These are phyloP conservation scores for Nothopassalora personata DNA, from an alignment of 2,329 filamentous ascomycete genomes.

Conservation along the genomic window DNA sequence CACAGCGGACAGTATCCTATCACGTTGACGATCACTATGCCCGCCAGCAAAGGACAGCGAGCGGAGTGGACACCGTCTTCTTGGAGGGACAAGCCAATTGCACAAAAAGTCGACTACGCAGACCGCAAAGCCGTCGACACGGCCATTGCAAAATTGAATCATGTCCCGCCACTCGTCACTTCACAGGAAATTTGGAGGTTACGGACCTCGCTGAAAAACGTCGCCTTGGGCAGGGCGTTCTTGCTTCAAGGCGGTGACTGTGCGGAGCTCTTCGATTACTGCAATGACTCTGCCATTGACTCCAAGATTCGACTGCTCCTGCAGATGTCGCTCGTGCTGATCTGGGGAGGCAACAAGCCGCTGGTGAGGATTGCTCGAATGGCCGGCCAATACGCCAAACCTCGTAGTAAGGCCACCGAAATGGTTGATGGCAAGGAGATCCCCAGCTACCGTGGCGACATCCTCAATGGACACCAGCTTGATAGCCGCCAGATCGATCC, in stretches of 20 bases:
- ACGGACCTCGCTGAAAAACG: slow-evolving; percentile 73
- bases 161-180: slow-evolving; percentile 72
- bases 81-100: slow-evolving; percentile 74
- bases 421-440: slow-evolving; percentile 72
- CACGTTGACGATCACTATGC: slow-evolving; percentile 1
- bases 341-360: slow-evolving; percentile 76
- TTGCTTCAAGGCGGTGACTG: slow-evolving; percentile 95
- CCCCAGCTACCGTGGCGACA: slow-evolving; percentile 89
- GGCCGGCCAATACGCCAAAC: slow-evolving; percentile 94
- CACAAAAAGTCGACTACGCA: slow-evolving; percentile 67
- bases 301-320: slow-evolving; percentile 93
- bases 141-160: slow-evolving; percentile 59
- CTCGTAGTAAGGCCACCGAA: slow-evolving; percentile 82
- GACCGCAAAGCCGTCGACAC: slow-evolving; percentile 55
- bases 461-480: slow-evolving; percentile 79
- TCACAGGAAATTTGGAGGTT: slow-evolving; percentile 74
- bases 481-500: slow-evolving; percentile 79
- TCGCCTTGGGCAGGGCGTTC: slow-evolving; percentile 85
- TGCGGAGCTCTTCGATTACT: slow-evolving; percentile 96
- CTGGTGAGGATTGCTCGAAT: slow-evolving; percentile 93
- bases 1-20: slow-evolving; percentile 1
- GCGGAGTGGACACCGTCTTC: slow-evolving; percentile 57
- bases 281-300: slow-evolving; percentile 80
- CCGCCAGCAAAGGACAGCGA: not conserved
- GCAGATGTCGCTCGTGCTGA: slow-evolving; percentile 93